Conservation (phyloP, 495 filamentous ascomycete species). For the Penicillium dipodomyicola region DNA sequence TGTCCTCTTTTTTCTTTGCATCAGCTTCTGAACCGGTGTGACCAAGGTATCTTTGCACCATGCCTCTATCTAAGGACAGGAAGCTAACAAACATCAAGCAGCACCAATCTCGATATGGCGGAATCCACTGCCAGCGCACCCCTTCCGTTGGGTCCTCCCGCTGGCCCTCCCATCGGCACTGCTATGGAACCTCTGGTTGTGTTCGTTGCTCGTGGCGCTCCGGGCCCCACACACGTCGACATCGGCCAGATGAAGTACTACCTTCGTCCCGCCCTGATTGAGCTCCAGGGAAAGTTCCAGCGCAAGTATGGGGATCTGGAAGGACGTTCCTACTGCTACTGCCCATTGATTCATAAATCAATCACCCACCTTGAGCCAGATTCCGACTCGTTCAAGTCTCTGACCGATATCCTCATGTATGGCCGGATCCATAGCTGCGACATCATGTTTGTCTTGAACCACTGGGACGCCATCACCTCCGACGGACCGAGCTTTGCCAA, state of each 20-base stretch:
- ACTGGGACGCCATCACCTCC: neutral
- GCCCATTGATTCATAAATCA: conserved; percentile 2
- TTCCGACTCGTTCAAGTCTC: neutral
- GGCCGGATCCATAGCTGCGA: neutral
- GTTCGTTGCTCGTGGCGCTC: neutral
- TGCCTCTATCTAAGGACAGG: neutral
- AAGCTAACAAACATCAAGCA: neutral
- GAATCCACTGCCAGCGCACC: neutral
- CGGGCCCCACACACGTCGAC: neutral
- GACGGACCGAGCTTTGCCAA: neutral
- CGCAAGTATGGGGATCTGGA: neutral
- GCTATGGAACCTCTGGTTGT: neutral
- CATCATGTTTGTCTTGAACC: neutral
- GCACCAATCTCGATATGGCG: neutral
- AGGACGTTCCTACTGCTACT: neutral
- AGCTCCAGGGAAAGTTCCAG: neutral
- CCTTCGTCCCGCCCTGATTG: neutral
- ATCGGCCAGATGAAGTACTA: neutral
- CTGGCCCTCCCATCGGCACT: neutral
- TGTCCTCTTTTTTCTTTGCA: neutral
- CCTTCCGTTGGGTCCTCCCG: neutral
- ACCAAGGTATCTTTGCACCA: neutral
- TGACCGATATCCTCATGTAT: neutral
- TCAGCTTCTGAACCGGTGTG: neutral
- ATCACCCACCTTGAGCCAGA: neutral